These are phyloP conservation scores for Scortechinia acanthostroma DNA, from an alignment of 2,329 filamentous ascomycete genomes.

Conservation along the genomic window DNA sequence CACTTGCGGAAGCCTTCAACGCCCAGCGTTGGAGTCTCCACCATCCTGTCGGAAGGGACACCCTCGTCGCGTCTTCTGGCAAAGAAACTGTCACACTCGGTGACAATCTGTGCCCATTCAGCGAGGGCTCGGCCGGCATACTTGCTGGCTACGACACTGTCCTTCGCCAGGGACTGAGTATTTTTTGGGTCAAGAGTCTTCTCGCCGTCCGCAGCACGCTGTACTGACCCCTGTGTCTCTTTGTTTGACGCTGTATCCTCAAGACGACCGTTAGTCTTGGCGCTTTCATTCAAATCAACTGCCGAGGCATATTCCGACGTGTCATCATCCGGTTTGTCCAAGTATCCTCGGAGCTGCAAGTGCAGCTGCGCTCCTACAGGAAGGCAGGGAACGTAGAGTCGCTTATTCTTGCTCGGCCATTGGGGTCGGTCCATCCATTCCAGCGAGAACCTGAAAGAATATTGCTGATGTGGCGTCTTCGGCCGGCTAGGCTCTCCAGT, in stretches of 20 bases:
- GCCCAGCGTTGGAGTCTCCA: conserved; percentile 54
- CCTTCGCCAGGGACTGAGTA: neutral
- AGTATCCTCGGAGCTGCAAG: conserved; percentile 21
- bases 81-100: conserved; percentile 58
- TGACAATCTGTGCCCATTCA: conserved; percentile 54
- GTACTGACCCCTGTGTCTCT: no score
- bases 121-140: conserved; percentile 58
- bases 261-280: neutral
- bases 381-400: conserved; percentile 44
- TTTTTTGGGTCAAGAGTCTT: conserved; percentile 3
- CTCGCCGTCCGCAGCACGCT: neutral
- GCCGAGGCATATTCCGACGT: no score
- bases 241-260: neutral
- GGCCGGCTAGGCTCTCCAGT: conserved; percentile 4
- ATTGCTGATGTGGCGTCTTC: conserved; percentile 33
- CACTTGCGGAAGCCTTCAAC: conserved; percentile 49
- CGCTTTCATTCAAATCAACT: no score
- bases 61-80: conserved; percentile 53
- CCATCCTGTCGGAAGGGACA: conserved; percentile 42
- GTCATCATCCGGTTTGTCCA: neutral
- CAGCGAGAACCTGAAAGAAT: conserved; percentile 63
- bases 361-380: conserved; percentile 45
- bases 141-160: conserved; percentile 23
- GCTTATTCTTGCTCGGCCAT: conserved; percentile 37
- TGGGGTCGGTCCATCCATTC: conserved; percentile 51